A percentile compares a stretch with the other conserved stretches of the same genome.
Conservation (phyloP, 2,329 filamentous ascomycete species). For the Phaeosphaeriaceae sp. region DNA sequence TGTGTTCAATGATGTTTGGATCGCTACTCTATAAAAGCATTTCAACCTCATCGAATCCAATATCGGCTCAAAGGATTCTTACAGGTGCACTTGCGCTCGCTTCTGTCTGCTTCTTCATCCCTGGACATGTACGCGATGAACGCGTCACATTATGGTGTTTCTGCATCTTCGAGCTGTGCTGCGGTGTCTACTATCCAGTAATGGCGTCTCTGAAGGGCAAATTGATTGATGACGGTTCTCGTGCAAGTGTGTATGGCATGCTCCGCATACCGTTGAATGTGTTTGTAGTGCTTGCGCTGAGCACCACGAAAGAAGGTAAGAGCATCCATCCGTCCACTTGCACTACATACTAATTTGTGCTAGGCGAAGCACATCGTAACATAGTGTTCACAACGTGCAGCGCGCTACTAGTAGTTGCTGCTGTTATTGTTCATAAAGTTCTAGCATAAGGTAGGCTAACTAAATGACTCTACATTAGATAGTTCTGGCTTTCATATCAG, state of each 20-base stretch:
- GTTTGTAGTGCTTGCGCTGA: slow-evolving; percentile 42
- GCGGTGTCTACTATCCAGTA: slow-evolving; percentile 64
- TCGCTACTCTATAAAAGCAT: slow-evolving; percentile 59
- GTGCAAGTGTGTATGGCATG: slow-evolving; percentile 63
- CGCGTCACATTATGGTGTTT: slow-evolving; percentile 63
- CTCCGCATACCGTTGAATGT: slow-evolving; percentile 64
- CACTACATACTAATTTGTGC: slow-evolving; percentile 10
- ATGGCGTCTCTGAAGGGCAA: slow-evolving; percentile 62
- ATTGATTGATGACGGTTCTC: slow-evolving; percentile 60
- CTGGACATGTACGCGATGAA: slow-evolving; percentile 50
- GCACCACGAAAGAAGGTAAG: slow-evolving; percentile 41
- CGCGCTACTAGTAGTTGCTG: slow-evolving; percentile 34
- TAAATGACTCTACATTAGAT: not conserved
- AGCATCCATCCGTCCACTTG: not conserved
- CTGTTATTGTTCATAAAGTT: slow-evolving; percentile 34
- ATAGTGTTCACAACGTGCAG: slow-evolving; percentile 40
- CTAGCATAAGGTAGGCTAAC: slow-evolving; percentile 18
- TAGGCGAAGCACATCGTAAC: slow-evolving; percentile 40
- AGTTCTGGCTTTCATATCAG: not conserved
- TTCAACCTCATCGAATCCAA: slow-evolving; percentile 26
- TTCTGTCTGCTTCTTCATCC: slow-evolving; percentile 39
- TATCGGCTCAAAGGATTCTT: slow-evolving; percentile 37
- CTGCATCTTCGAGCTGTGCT: slow-evolving; percentile 63
- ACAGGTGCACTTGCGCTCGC: slow-evolving; percentile 33
- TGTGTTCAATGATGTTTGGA: slow-evolving; percentile 66